Percentiles rank a stretch among this genome's conserved stretches.
These are phyloP conservation scores for Penicillium ochrochloron DNA, from an alignment of 495 filamentous ascomycete species.

Conservation along the genomic window DNA sequence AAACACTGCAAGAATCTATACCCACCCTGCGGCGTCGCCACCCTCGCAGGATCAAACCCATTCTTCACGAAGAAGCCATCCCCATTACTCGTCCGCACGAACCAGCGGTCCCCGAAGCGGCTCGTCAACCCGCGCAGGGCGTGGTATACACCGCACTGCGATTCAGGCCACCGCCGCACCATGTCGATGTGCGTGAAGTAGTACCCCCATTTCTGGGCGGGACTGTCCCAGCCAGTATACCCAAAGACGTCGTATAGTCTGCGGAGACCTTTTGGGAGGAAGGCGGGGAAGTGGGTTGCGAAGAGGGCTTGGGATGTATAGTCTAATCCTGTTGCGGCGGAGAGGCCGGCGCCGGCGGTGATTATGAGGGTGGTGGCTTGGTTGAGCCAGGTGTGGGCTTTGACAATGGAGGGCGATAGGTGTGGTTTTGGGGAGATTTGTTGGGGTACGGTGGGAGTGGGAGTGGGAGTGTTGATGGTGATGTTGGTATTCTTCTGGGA, in stretches of 20 bases:
- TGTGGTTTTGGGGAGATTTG: neutral
- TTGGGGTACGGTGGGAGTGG: neutral
- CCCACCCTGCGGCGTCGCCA: constrained; percentile 3
- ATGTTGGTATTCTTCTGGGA: neutral
- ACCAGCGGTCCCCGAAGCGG: neutral
- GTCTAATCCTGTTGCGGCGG: constrained; percentile 33
- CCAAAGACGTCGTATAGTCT: constrained; percentile 17
- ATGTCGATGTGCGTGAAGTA: constrained; percentile 31
- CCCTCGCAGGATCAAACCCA: neutral
- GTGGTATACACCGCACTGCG: neutral
- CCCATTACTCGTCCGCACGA: constrained; percentile 1
- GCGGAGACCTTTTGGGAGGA: neutral
- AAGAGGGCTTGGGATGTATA: constrained; percentile 27
- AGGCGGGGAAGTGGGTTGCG: neutral
- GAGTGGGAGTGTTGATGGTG: neutral
- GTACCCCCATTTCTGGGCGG: constrained; percentile 34
- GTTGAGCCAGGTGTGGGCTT: constrained; percentile 2
- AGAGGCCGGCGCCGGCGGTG: constrained; percentile 33
- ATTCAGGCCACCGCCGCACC: constrained; percentile 12
- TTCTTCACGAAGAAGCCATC: constrained; percentile 2
- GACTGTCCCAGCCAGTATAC: constrained; percentile 27
- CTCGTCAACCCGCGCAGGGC: neutral
- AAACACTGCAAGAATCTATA: neutral
- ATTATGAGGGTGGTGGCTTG: constrained; percentile 9
- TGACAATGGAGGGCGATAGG: neutral